phyloP scores from a whole-genome alignment of 352 stramenopile species.

The Globisporangium solare region DNA sequence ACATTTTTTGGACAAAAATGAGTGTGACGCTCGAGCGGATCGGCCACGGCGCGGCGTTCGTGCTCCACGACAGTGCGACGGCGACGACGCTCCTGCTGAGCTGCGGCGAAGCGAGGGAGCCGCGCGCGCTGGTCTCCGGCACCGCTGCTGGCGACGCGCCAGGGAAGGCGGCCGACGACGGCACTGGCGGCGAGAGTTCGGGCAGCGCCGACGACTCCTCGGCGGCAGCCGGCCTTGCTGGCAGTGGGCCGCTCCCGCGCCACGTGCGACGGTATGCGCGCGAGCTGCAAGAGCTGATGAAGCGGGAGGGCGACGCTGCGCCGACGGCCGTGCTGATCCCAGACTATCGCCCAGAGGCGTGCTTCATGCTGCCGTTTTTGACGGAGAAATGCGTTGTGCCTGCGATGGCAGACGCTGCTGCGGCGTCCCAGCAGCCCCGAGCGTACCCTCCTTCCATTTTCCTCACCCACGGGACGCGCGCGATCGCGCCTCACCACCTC shows the following conservation, averaged over 20 bases:
- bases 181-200: slow-evolving; percentile 25
- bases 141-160: slow-evolving; percentile 6
- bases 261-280: slow-evolving; percentile 40
- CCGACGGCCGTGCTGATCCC: slow-evolving; percentile 57
- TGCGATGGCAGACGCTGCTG: slow-evolving; percentile 10
- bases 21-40: slow-evolving; percentile 62
- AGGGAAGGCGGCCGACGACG: slow-evolving; percentile 30
- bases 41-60: slow-evolving; percentile 58
- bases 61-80: slow-evolving; percentile 56
- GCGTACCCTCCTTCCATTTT: slow-evolving; percentile 36
- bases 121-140: slow-evolving; percentile 6
- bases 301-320: slow-evolving; percentile 28
- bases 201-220: slow-evolving; percentile 18
- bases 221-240: slow-evolving; percentile 12
- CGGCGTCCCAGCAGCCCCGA: slow-evolving; percentile 8
- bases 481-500: slow-evolving; percentile 64
- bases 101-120: slow-evolving; percentile 42
- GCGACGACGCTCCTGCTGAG: slow-evolving; percentile 48
- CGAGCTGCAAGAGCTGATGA: slow-evolving; percentile 51
- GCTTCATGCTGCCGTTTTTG: slow-evolving; percentile 73
- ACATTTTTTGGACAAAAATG: slow-evolving; percentile 24
- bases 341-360: slow-evolving; percentile 63
- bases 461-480: slow-evolving; percentile 75
- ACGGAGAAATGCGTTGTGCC: slow-evolving; percentile 48
- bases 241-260: slow-evolving; percentile 6